Evolutionary conservation across 192 early-diverging fungal species (phyloP).

Genomic region (Backusella luteola): DNA sequence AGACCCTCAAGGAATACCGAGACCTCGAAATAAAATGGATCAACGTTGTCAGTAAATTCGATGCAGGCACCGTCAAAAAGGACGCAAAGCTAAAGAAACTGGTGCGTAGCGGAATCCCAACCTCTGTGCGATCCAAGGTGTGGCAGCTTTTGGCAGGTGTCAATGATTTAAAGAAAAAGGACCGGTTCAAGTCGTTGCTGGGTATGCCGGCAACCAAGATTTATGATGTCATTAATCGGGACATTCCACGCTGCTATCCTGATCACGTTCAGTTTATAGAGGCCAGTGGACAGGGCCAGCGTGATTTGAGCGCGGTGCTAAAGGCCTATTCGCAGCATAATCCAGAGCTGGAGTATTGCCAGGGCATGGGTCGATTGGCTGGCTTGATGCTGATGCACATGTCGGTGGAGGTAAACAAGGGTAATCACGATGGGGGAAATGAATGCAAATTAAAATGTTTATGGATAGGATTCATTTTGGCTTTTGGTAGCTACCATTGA

Average conservation of each 20-base stretch:
- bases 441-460: neutral
- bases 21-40: constrained; percentile 48
- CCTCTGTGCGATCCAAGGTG: constrained; percentile 63
- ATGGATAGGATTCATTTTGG: constrained; percentile 84
- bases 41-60: constrained; percentile 32
- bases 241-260: constrained; percentile 83
- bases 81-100: constrained; percentile 68
- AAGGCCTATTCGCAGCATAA: constrained; percentile 90
- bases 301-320: constrained; percentile 74
- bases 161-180: constrained; percentile 46
- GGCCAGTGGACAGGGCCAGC: constrained; percentile 67
- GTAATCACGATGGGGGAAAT: constrained; percentile 38
- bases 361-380: constrained; percentile 93
- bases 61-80: constrained; percentile 37
- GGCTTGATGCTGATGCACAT: constrained; percentile 90
- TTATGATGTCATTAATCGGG: constrained; percentile 89
- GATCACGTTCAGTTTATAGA: constrained; percentile 82
- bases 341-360: constrained; percentile 86
- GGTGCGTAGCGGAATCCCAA: constrained; percentile 65
- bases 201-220: constrained; percentile 47
- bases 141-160: constrained; percentile 69
- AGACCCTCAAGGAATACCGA: constrained; percentile 38
- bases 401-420: constrained; percentile 59
- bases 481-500: constrained; percentile 74
- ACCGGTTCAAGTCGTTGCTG: constrained; percentile 42